Percentiles rank a stretch among this genome's conserved stretches.
These are phyloP conservation scores for Diplodia intermedia DNA, from an alignment of 2,329 filamentous ascomycete species.

Conservation along the genomic window DNA sequence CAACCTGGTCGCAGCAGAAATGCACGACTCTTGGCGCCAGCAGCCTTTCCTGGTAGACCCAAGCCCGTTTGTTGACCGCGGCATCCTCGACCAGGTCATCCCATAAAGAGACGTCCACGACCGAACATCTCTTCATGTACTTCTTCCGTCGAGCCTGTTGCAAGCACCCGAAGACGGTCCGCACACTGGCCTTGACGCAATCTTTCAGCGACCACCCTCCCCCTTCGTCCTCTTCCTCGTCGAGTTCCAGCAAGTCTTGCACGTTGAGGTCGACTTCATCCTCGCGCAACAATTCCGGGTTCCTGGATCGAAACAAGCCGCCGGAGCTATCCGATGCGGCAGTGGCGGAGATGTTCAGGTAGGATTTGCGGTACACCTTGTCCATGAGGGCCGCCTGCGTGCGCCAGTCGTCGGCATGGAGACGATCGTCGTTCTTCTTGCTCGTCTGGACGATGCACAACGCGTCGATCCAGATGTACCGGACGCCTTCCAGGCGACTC, in stretches of 20 bases:
- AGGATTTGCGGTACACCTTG: conserved; percentile 15
- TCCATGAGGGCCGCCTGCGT: conserved; percentile 24
- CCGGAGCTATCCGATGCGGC: background rate
- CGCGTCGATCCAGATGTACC: conserved; percentile 36
- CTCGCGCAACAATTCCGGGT: background rate
- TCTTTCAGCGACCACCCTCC: background rate
- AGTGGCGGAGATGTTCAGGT: conserved; percentile 3
- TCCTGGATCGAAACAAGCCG: background rate
- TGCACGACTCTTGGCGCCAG: conserved; percentile 38
- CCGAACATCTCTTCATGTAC: conserved; percentile 24
- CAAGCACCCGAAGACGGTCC: background rate
- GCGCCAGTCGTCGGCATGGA: conserved; percentile 4
- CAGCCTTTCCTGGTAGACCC: conserved; percentile 40
- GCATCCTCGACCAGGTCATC: conserved; percentile 34
- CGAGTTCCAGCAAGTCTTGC: background rate
- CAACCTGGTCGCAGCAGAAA: conserved; percentile 37
- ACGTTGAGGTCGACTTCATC: conserved; percentile 3
- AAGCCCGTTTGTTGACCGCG: conserved; percentile 38
- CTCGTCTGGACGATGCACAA: conserved; percentile 31
- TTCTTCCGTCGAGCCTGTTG: background rate
- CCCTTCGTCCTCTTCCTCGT: background rate
- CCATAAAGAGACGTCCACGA: conserved; percentile 36
- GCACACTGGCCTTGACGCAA: background rate
- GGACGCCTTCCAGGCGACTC: conserved; percentile 27
- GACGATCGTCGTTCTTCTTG: background rate